Evolutionary conservation across 2,329 filamentous ascomycete genomes (phyloP).

Genomic region (Periconia sp.): DNA sequence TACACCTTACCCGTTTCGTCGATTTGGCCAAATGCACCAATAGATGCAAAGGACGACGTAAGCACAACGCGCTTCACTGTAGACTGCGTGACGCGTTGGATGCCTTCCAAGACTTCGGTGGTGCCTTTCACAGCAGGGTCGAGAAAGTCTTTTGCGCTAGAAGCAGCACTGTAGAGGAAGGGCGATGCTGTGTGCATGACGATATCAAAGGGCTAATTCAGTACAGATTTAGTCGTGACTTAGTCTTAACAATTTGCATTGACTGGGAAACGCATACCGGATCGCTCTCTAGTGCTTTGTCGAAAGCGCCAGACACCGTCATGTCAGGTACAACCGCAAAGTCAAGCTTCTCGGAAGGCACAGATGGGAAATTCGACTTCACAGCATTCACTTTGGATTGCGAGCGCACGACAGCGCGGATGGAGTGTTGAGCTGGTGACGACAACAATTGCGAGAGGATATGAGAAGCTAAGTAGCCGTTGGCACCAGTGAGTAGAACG

Average conservation of each 20-base stretch:
- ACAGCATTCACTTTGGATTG: conserved; percentile 5
- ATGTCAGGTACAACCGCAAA: conserved; percentile 75
- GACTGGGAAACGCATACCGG: not conserved
- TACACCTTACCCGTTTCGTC: conserved; percentile 52
- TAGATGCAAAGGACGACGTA: conserved; percentile 68
- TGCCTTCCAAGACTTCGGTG: conserved; percentile 63
- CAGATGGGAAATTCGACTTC: conserved; percentile 18
- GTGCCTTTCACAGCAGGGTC: conserved; percentile 66
- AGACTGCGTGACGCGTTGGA: conserved; percentile 62
- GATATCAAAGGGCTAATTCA: conserved; percentile 69
- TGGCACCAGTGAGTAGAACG: conserved; percentile 11
- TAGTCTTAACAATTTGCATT: not conserved
- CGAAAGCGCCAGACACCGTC: conserved; percentile 69
- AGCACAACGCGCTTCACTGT: conserved; percentile 72
- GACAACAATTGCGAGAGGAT: conserved; percentile 8
- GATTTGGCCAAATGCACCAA: conserved; percentile 61
- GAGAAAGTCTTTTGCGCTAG: conserved; percentile 65
- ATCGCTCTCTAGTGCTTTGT: conserved; percentile 57
- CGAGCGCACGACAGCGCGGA: conserved; percentile 12
- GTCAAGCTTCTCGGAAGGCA: conserved; percentile 61
- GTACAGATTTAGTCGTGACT: conserved; percentile 36
- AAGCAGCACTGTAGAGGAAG: conserved; percentile 72
- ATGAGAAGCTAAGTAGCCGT: conserved; percentile 12
- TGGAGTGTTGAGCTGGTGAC: not conserved
- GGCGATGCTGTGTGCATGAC: conserved; percentile 59